Percentiles rank a stretch among this genome's conserved stretches.
phyloP scores from a whole-genome alignment of 345 rosid species.

The Anastatica hierochuntica region DNA sequence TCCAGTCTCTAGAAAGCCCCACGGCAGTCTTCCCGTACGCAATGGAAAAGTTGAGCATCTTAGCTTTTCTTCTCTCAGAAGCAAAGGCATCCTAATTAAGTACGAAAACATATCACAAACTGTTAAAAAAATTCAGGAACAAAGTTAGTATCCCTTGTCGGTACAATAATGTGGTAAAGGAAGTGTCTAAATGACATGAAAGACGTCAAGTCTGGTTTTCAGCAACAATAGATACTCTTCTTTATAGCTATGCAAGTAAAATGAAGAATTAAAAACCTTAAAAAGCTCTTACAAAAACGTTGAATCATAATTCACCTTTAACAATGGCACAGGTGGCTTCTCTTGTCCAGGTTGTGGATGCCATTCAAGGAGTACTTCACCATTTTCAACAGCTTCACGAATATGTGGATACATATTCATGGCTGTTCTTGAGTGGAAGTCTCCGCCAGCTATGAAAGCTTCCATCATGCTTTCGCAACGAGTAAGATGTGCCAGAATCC shows the following conservation, averaged over 20 bases:
- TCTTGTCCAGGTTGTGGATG: conserved; percentile 80
- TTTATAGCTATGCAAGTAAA: too few relatives aligned
- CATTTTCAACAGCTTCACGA: conserved; percentile 56
- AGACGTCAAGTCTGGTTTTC: not conserved
- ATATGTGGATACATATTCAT: conserved; percentile 94
- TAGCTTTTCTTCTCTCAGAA: conserved; percentile 81
- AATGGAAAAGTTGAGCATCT: conserved; percentile 97
- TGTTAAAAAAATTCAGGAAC: too few relatives aligned
- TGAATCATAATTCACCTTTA: too few relatives aligned
- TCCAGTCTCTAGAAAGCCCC: conserved; percentile 93
- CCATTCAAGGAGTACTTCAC: conserved; percentile 86
- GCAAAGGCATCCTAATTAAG: conserved; percentile 74
- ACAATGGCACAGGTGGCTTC: conserved; percentile 79
- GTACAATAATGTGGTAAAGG: not conserved
- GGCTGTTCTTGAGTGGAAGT: conserved; percentile 97
- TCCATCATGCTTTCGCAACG: conserved; percentile 90
- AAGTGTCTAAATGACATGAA: not conserved
- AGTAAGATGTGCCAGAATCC: conserved; percentile 93
- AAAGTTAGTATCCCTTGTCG: too few relatives aligned
- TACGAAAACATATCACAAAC: too few relatives aligned
- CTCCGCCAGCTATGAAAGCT: conserved; percentile 95
- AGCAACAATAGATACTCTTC: not conserved
- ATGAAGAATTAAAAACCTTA: not conserved
- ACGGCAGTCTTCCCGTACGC: conserved; percentile 90
- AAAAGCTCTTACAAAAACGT: not conserved